phyloP scores from a whole-genome alignment of 371 early-diverging fungal species.

The Fennellomyces sp. region DNA sequence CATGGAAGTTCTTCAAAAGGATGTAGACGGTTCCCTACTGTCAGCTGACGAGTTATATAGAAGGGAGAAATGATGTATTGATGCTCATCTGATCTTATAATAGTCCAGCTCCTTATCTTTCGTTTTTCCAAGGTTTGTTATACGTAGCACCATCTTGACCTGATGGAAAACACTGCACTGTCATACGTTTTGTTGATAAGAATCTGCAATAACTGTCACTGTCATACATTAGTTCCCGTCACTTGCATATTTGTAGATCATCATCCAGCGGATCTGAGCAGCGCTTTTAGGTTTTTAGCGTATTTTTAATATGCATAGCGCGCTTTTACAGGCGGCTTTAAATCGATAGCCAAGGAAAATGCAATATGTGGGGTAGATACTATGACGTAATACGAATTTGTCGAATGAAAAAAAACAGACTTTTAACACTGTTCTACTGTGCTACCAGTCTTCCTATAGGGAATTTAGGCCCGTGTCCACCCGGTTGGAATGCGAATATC shows the following conservation, averaged over 20 bases:
- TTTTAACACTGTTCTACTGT: no score
- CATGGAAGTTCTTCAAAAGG: neutral
- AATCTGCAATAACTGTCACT: neutral
- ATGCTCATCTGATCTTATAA: neutral
- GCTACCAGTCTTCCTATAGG: no score
- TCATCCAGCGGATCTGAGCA: no score
- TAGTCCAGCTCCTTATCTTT: neutral
- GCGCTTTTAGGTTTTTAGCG: no score
- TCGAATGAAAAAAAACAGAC: no score
- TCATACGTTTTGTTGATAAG: neutral
- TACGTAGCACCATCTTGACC: constrained; percentile 1
- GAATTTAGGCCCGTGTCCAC: no score
- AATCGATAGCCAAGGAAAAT: no score
- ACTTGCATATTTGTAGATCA: neutral
- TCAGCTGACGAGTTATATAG: neutral
- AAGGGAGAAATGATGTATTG: neutral
- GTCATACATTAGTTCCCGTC: neutral
- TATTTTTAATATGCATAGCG: no score
- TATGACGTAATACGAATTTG: no score
- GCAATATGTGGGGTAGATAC: no score
- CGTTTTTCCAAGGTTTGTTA: neutral
- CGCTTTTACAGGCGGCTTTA: no score
- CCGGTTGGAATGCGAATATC: no score
- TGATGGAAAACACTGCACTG: neutral
- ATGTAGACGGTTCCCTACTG: neutral